Evolutionary conservation across 192 early-diverging fungal genomes (phyloP), one percentile per base, ranked within the genome.

Genomic region (Podila clonocystis): DNA sequence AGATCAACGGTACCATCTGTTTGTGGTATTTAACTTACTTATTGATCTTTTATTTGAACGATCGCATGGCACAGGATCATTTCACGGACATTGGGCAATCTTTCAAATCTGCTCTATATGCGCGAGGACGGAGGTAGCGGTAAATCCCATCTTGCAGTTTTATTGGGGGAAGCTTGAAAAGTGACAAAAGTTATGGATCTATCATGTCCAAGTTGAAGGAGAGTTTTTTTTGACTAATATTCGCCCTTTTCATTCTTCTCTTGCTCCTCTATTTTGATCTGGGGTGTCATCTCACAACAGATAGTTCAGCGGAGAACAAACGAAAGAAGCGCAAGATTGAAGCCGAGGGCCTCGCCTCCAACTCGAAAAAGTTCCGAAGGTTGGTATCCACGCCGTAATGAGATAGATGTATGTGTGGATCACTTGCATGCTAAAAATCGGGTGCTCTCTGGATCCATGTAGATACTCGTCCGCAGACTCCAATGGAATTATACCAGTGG

Each of bases 251-350:
- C 52, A 7, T 52, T 24, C n/a, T n/a, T 4, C 24, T 55, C 52
- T 22, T 55, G 0, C 6, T 12, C 50, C 50, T 57, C 22, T 36
- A n/a, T 31, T 55, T 50, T 38, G 20, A 33, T 62, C 17, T 12
- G 20, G 30, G 52, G 52, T 11, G 24, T 55, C 52, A 24, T 55
- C 12, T 12, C 49, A 78, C 49, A 78, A 50, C 33, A n/a, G 76
- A 79, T 29, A 71, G 71, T 17, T 58, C 70, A 17, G 64, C 76
- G 9, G 76, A 79, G 38, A 69, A 70, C 29, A 79, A 68, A 52
- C 50, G 76, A 50, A 79, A 72, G 41, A 79, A 79, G 65, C 76
- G 76, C 50, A 79, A 79, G 61, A 79, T 79, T 31, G 76, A 79
- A 30, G 69, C 76, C 24, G 76, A 79, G 12, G 70, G 76, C 33